Base-by-base conservation (phyloP, 139 green algal species). In the Chlamydomonas sp. region DNA sequence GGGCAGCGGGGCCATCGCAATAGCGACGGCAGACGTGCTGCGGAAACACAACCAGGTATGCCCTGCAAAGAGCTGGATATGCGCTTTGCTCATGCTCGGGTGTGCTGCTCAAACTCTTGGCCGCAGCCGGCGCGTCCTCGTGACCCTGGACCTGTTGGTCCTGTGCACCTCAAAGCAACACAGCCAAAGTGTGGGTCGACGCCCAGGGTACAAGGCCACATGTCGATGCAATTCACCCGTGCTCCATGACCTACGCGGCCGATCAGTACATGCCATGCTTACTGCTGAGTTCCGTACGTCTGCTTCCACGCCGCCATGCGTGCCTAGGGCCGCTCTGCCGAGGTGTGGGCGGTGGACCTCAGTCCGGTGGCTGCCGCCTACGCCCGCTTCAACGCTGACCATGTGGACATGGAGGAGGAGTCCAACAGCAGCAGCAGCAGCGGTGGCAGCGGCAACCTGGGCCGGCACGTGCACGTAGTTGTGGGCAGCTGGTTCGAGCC, bases 1-100 rank as follows among this genome's bases (percentile, higher is more conserved):
- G 0, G 97, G 97, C 85, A 98, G 94, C 79, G 97, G 97, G 0
- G 97, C 96, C 0, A 94, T 99, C 61, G 96, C 96, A 0, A 89
- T 99, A 0, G 93, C 85, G 0, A 68, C 98, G 59, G 97, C 96
- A 4, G 78, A 85, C 5, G 73, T 89, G 59, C 85, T 99, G 60
- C 90, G 91, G 31, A 78, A 79, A 73, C 68, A 69, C 0, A 89
- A 79, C 63, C 67, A 89, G 87, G 90, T 93, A 63, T 4, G 83
- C 1, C 4, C 20, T 5, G 15, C 1, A 18, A 18, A 18, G 60
- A n/a, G 79, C 5, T 79, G 31, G 17, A 58, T 7, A 49, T 49
- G 31, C 31, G 31, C 31, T 49, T 49, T 49, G 31, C 31, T 49
- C 31, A 49, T 49, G 31, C 31, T 49, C 31, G 31, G 31, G 31